phyloP scores from a whole-genome alignment of 78 protist genomes.

The Dictyostelium firmibasis region DNA sequence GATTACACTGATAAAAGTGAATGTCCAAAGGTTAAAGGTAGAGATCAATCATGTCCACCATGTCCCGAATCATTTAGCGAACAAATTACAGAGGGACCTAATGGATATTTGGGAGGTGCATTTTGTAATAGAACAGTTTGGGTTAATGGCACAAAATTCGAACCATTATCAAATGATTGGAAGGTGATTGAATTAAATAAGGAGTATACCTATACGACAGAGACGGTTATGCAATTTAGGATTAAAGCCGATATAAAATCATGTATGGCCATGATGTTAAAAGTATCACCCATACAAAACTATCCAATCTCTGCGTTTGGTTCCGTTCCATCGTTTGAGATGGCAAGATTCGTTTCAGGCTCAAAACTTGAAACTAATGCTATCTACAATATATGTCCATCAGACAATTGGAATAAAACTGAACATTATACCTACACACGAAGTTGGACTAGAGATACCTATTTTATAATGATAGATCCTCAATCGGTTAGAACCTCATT shows the following conservation, averaged over 20 bases:
- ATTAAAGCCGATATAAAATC: background rate
- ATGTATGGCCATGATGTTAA: constrained; percentile 23
- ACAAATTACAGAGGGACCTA: background rate
- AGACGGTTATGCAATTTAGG: background rate
- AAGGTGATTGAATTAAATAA: background rate
- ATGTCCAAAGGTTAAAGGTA: background rate
- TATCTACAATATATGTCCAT: constrained; percentile 37
- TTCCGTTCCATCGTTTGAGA: background rate
- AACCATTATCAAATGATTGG: background rate
- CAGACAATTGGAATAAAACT: constrained; percentile 10
- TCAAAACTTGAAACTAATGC: background rate
- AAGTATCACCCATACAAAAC: background rate
- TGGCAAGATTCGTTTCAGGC: background rate
- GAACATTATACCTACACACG: background rate
- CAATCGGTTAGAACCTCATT: background rate
- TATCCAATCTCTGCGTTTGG: background rate
- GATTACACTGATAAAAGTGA: constrained; percentile 19
- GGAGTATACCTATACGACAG: background rate
- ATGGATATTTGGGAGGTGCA: background rate
- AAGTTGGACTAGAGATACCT: constrained; percentile 47
- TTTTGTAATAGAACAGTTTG: background rate
- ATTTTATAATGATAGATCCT: constrained; percentile 20
- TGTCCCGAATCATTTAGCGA: background rate
- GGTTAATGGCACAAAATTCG: background rate
- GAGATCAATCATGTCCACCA: background rate